Evolutionary conservation across 441 rosid genomes (phyloP).

Genomic region (Adansonia madagascariensis): DNA sequence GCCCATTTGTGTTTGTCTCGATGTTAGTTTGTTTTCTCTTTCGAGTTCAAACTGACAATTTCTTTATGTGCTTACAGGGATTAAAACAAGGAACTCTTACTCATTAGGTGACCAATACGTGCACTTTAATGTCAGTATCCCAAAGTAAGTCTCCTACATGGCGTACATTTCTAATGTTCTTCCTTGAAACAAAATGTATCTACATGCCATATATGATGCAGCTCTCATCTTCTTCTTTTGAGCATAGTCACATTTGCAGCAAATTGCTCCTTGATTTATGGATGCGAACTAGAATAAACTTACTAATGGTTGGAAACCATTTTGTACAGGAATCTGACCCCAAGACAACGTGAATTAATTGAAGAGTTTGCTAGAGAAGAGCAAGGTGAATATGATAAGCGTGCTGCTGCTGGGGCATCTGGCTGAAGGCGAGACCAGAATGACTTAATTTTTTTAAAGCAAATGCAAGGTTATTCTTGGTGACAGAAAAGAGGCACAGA

Average conservation of each 20-base stretch:
- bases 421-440: slow-evolving; percentile 41
- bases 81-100: slow-evolving; percentile 28
- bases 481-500: slow-evolving; percentile 13
- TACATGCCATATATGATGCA: too few species aligned
- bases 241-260: not conserved
- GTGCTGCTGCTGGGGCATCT: slow-evolving; percentile 81
- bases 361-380: slow-evolving; percentile 96
- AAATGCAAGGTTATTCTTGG: not conserved
- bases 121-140: slow-evolving; percentile 31
- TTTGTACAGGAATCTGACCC: slow-evolving; percentile 69
- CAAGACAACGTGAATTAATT: slow-evolving; percentile 83
- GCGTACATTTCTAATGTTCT: not conserved
- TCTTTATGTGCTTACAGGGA: slow-evolving; percentile 20
- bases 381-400: slow-evolving; percentile 70
- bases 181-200: too few species aligned
- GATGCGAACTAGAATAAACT: too few species aligned
- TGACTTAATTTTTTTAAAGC: not conserved
- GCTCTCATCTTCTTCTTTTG: not conserved
- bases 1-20: not conserved
- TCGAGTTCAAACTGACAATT: not conserved
- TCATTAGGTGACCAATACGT: slow-evolving; percentile 29
- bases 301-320: too few species aligned
- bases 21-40: not conserved
- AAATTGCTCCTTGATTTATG: not conserved
- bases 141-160: slow-evolving; percentile 26